Evolutionary conservation across 495 filamentous ascomycete species (phyloP).

Genomic region (Talaromyces wortmannii): DNA sequence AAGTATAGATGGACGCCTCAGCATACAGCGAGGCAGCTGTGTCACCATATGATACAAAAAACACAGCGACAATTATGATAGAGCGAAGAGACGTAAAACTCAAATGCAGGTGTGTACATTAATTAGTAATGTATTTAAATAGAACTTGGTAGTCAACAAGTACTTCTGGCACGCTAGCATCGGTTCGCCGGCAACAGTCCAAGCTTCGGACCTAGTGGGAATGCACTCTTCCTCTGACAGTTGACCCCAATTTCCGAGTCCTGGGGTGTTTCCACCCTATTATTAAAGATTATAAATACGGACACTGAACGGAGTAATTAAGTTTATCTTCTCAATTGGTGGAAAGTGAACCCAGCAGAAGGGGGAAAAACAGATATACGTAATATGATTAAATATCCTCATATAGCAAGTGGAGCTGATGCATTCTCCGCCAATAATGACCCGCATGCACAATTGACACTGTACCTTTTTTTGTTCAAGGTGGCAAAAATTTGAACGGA

Average conservation of each 20-base stretch:
- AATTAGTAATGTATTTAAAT: no score
- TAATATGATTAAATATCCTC: no score
- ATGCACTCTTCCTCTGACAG: constrained; percentile 13
- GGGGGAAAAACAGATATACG: background rate
- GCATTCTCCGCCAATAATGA: no score
- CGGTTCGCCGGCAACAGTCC: constrained; percentile 3
- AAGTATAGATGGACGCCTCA: constrained; percentile 7
- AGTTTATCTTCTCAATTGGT: background rate
- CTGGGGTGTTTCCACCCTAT: no score
- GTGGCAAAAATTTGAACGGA: background rate
- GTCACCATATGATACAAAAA: no score
- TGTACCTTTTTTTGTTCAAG: background rate
- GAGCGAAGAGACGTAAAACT: no score
- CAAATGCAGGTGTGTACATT: no score
- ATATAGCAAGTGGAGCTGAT: no score
- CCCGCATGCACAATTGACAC: background rate
- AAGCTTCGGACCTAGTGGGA: constrained; percentile 33
- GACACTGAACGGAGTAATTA: background rate
- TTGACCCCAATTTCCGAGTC: background rate
- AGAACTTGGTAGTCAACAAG: no score
- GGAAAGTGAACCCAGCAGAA: background rate
- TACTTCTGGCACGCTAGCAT: no score
- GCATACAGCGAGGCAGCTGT: background rate
- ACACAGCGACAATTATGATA: no score
- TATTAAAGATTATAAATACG: background rate